Evolutionary conservation across 768 basidiomycete species (phyloP).

Genomic region (Trametes gibbosa): DNA sequence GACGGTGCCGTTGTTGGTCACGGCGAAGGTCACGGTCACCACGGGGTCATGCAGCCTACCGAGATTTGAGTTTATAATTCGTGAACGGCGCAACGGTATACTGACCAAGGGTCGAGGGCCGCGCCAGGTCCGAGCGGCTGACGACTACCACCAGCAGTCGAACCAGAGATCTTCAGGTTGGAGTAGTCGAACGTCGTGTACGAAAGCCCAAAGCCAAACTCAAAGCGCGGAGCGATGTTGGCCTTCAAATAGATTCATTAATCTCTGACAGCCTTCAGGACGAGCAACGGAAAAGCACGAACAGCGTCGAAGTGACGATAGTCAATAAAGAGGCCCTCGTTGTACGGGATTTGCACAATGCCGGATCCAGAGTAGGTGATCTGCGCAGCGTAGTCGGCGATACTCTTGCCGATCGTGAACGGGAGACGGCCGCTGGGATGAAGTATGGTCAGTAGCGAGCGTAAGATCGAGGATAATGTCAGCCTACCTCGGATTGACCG

Average conservation of each 20-base stretch:
- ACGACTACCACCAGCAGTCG: constrained; percentile 28
- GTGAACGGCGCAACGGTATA: constrained; percentile 17
- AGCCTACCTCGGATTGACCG: constrained; percentile 57
- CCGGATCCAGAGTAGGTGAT: constrained; percentile 29
- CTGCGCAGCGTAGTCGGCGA: constrained; percentile 50
- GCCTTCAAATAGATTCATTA: constrained; percentile 32
- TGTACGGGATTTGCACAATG: constrained; percentile 56
- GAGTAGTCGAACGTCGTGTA: constrained; percentile 80
- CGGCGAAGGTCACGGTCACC: constrained; percentile 32
- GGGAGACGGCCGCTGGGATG: constrained; percentile 52
- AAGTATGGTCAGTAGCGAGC: not conserved
- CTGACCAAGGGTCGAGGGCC: constrained; percentile 21
- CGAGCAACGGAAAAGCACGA: not conserved
- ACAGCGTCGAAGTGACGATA: constrained; percentile 41
- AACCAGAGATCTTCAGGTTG: constrained; percentile 43
- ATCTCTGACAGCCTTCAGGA: too few species aligned
- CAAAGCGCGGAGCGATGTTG: constrained; percentile 73
- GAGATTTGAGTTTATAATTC: not conserved
- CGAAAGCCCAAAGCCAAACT: constrained; percentile 86
- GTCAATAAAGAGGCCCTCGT: constrained; percentile 43
- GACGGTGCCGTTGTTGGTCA: constrained; percentile 36
- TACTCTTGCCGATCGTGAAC: constrained; percentile 66
- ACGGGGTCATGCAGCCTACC: constrained; percentile 30
- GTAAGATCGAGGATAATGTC: not conserved
- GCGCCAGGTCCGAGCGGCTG: constrained; percentile 15